Evolutionary conservation across 495 filamentous ascomycete species (phyloP), one percentile per base, ranked within the genome.

Genomic region (Tuber microsphaerosporum): DNA sequence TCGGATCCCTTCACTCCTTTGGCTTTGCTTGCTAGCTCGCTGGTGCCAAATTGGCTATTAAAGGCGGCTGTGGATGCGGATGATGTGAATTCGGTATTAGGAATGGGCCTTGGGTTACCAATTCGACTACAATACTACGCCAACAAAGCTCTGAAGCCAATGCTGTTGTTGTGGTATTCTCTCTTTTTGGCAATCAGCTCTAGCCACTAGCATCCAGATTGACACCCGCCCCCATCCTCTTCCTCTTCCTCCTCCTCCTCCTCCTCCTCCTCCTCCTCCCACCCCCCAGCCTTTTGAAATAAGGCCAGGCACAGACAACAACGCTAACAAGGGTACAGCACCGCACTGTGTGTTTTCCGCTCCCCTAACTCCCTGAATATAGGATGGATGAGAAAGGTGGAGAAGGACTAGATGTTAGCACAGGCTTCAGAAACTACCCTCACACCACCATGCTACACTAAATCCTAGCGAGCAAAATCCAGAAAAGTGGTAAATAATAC

Each of bases 381-480:
- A n/a, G 56, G 16, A 26, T 56, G 48, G 48, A 26, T 26, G n/a
- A 56, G 10, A 56, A 26, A 56, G 48, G 8, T 10, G 20, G 48
- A 26, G 48, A 12, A 56, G 48, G 48, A 56, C 2, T 26, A 10
- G 9, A 61, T 31, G 10, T 61, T 31, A 9, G n/a, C 51, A 61
- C 12, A 16, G 51, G 51, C 51, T 61, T 10, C n/a, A 31, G 14
- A 61, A 61, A 61, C 51, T n/a, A 31, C 51, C 51, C 26, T 61
- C n/a, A 16, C 45, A 61, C 51, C n/a, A 31, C 51, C n/a, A 61
- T 61, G 7, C 51, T n/a, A 61, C 51, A 61, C n/a, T 31, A 61
- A 31, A 61, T 61, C n/a, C n/a, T 31, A 75, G 56, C 77, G 69
- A 78, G 76, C 77, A 75, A 76, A 77, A 79, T 79, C 79, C 73